phyloP scores from a whole-genome alignment of 805 yeast species.

The Candida hispaniensis region DNA sequence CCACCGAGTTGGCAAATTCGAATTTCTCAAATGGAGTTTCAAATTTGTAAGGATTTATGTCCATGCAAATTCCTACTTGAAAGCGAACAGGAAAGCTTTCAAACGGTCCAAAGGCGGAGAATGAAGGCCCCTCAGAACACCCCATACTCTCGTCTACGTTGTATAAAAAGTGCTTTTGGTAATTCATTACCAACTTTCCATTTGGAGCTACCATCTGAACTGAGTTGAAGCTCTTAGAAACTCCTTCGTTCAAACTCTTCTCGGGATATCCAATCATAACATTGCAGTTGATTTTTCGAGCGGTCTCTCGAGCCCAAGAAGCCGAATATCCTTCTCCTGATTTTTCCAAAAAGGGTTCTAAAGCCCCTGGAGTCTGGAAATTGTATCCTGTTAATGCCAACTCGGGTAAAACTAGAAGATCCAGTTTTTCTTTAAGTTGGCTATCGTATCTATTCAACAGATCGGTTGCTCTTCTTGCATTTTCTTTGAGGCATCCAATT shows the following conservation, averaged over 20 bases:
- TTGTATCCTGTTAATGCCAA: conserved; percentile 78
- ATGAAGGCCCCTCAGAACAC: conserved; percentile 54
- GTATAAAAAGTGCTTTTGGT: conserved; percentile 67
- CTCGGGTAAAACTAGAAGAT: conserved; percentile 73
- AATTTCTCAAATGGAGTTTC: conserved; percentile 63
- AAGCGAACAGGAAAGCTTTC: conserved; percentile 29
- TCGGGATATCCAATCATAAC: conserved; percentile 84
- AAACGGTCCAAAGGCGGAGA: conserved; percentile 26
- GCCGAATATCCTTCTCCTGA: conserved; percentile 39
- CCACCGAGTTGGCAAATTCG: conserved; percentile 56
- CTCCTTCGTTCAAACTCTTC: conserved; percentile 18
- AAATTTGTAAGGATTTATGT: conserved; percentile 77
- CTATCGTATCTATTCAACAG: no score
- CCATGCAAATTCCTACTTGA: conserved; percentile 88
- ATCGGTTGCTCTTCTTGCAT: no score
- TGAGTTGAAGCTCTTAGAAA: conserved; percentile 48
- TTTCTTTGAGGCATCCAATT: no score
- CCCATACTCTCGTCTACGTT: conserved; percentile 79
- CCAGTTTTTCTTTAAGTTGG: conserved; percentile 30
- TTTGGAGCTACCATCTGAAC: conserved; percentile 51
- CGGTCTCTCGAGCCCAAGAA: conserved; percentile 44
- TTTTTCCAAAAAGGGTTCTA: conserved; percentile 49
- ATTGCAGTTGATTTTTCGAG: conserved; percentile 44
- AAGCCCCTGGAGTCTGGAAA: conserved; percentile 39
- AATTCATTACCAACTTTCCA: conserved; percentile 53